Conservation (phyloP, 164 flowering plant species). For the Echeveria elegans region DNA sequence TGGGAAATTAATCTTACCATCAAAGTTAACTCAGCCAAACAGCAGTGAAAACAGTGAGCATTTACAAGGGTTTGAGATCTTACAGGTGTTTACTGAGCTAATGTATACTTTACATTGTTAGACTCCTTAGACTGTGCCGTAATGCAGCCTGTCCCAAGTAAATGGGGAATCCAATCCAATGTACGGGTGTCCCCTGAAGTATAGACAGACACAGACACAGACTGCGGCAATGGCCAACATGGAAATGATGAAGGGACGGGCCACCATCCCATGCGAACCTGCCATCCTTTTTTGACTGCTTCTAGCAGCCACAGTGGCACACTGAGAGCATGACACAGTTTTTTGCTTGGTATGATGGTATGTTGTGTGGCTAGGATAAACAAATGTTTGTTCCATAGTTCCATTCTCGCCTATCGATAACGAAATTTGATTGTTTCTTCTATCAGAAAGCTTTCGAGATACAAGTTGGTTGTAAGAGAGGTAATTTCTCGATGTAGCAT, state of each 20-base stretch:
- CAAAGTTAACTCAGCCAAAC: neutral
- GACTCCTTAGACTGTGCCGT: conserved; percentile 30
- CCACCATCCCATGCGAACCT: conserved; percentile 51
- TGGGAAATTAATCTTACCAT: neutral
- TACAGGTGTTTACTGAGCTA: neutral
- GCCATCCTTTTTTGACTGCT: conserved; percentile 21
- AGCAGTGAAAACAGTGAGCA: neutral
- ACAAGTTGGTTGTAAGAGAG: conserved; percentile 65
- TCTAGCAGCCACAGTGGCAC: conserved; percentile 29
- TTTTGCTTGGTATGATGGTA: neutral
- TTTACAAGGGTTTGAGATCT: neutral
- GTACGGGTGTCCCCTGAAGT: conserved; percentile 49
- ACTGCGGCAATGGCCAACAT: conserved; percentile 84
- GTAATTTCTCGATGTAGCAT: conserved; percentile 58
- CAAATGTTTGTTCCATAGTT: conserved; percentile 20
- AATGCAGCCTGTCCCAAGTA: conserved; percentile 58
- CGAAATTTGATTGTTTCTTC: conserved; percentile 42
- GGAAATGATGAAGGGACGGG: conserved; percentile 67
- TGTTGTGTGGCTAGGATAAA: neutral
- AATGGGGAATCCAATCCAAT: conserved; percentile 45
- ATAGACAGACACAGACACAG: conserved; percentile 80
- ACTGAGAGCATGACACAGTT: conserved; percentile 39
- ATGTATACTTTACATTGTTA: neutral
- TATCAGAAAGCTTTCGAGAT: conserved; percentile 52
- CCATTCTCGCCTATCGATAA: conserved; percentile 26